phyloP scores from a whole-genome alignment of 208 protist species.

The Trypanosoma lewisi region DNA sequence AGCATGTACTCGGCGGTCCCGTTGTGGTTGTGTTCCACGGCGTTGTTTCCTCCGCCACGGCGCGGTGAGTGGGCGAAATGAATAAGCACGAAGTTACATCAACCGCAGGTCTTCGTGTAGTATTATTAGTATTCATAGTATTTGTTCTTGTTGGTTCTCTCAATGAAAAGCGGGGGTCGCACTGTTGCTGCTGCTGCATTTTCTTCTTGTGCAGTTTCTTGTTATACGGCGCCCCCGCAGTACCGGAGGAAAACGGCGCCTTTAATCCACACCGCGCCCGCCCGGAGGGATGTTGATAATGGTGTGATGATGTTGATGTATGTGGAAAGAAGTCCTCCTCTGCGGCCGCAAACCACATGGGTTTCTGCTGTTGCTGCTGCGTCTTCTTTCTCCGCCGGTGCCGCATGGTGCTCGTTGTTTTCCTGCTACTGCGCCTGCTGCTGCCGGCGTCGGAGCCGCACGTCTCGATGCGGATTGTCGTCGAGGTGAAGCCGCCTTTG shows the following conservation, averaged over 20 bases:
- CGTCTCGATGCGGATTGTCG: constrained; percentile 20
- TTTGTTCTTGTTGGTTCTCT: neutral
- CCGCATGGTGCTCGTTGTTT: constrained; percentile 23
- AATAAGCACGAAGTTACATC: constrained; percentile 41
- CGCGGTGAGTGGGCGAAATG: constrained; percentile 80
- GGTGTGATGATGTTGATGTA: neutral
- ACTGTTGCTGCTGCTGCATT: constrained; percentile 22
- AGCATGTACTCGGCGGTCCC: constrained; percentile 2
- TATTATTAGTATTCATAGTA: too few species aligned
- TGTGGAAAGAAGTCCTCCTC: constrained; percentile 28
- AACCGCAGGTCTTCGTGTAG: too few species aligned
- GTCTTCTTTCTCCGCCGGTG: constrained; percentile 10
- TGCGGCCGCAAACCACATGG: constrained; percentile 4
- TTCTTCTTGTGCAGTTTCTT: constrained; percentile 65
- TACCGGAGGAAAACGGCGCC: constrained; percentile 20
- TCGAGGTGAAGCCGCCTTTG: constrained; percentile 22
- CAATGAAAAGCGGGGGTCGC: constrained; percentile 4
- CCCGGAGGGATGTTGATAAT: too few species aligned
- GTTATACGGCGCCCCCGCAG: constrained; percentile 37
- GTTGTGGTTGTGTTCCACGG: constrained; percentile 21
- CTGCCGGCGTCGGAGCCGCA: constrained; percentile 35
- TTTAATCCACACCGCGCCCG: constrained; percentile 18
- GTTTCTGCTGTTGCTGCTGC: constrained; percentile 12
- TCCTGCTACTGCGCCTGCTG: constrained; percentile 38
- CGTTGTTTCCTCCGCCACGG: constrained; percentile 52